phyloP scores from a whole-genome alignment of 1,139 yeast genomes.

The Magnusiomyces fungicola region DNA sequence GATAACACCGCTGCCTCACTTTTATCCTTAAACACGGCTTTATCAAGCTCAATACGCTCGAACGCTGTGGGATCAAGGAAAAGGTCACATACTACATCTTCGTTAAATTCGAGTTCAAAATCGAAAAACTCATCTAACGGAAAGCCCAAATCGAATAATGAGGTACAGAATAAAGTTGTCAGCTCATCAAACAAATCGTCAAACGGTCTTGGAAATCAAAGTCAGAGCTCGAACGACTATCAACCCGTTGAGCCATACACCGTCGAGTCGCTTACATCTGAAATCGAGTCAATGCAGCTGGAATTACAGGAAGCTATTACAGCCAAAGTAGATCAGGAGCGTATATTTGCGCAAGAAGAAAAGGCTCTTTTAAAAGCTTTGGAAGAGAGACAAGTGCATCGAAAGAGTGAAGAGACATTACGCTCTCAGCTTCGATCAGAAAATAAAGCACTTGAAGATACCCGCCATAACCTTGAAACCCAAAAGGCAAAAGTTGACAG shows the following conservation, averaged over 20 bases:
- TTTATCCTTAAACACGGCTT: background rate
- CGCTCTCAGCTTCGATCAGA: constrained; percentile 44
- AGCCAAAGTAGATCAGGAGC: constrained; percentile 35
- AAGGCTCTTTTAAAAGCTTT: constrained; percentile 36
- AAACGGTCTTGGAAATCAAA: too few relatives aligned
- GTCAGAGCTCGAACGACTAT: too few relatives aligned
- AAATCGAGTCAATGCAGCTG: constrained; percentile 43
- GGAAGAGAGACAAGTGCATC: constrained; percentile 38
- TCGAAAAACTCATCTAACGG: constrained; percentile 2
- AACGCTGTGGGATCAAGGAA: too few relatives aligned
- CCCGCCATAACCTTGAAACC: constrained; percentile 34
- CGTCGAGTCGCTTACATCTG: constrained; percentile 43
- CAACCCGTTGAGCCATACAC: constrained; percentile 27
- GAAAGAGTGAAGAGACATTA: constrained; percentile 44
- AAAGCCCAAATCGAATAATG: background rate
- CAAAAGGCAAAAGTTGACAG: constrained; percentile 30
- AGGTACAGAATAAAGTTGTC: too few relatives aligned
- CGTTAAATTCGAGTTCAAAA: too few relatives aligned
- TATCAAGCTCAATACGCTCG: constrained; percentile 3
- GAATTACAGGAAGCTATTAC: constrained; percentile 40
- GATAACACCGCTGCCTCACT: constrained; percentile 3
- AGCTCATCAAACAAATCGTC: too few relatives aligned
- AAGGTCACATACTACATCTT: too few relatives aligned
- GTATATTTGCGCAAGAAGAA: constrained; percentile 40
- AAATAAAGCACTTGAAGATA: constrained; percentile 42